Percentiles rank a stretch among this genome's conserved stretches.
phyloP scores from a whole-genome alignment of 2,329 filamentous ascomycete genomes.

The Fusarium nisikadoi region DNA sequence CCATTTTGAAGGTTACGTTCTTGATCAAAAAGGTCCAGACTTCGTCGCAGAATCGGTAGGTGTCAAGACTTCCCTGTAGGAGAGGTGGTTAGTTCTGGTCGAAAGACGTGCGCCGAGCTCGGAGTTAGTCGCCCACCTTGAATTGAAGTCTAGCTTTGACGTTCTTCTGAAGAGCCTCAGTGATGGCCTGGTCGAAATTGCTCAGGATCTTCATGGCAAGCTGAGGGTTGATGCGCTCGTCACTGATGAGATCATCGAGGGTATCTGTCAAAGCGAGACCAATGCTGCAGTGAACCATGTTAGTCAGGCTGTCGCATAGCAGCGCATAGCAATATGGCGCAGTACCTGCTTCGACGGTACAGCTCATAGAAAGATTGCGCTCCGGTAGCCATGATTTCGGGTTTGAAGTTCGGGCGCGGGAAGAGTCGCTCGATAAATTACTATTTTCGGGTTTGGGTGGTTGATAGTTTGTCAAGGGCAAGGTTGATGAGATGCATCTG shows the following conservation, averaged over 20 bases:
- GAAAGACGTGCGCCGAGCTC: background rate
- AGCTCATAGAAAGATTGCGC: constrained; percentile 85
- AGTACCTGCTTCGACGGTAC: constrained; percentile 97
- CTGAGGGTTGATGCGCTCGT: constrained; percentile 95
- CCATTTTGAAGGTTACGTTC: constrained; percentile 98
- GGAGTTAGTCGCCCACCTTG: constrained; percentile 73
- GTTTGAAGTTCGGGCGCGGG: background rate
- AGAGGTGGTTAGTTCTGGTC: background rate
- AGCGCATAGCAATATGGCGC: constrained; percentile 40
- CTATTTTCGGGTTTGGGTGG: background rate
- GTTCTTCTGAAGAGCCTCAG: constrained; percentile 89
- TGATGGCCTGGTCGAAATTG: constrained; percentile 94
- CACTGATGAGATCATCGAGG: constrained; percentile 94
- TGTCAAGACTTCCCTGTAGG: constrained; percentile 90
- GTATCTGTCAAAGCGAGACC: constrained; percentile 94
- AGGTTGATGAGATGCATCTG: constrained; percentile 27
- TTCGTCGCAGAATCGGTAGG: constrained; percentile 99
- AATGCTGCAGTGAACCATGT: constrained; percentile 69
- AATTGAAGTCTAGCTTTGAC: constrained; percentile 92
- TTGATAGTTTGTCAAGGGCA: constrained; percentile 22
- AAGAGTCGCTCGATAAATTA: background rate
- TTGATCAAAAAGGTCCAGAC: constrained; percentile 99
- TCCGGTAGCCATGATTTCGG: constrained; percentile 57
- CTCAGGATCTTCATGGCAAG: constrained; percentile 97
- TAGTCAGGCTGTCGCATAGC: constrained; percentile 47